A percentile compares a stretch with the other conserved stretches of the same genome.
These are phyloP conservation scores for Suillus plorans DNA, from an alignment of 768 basidiomycete species.

Conservation along the genomic window DNA sequence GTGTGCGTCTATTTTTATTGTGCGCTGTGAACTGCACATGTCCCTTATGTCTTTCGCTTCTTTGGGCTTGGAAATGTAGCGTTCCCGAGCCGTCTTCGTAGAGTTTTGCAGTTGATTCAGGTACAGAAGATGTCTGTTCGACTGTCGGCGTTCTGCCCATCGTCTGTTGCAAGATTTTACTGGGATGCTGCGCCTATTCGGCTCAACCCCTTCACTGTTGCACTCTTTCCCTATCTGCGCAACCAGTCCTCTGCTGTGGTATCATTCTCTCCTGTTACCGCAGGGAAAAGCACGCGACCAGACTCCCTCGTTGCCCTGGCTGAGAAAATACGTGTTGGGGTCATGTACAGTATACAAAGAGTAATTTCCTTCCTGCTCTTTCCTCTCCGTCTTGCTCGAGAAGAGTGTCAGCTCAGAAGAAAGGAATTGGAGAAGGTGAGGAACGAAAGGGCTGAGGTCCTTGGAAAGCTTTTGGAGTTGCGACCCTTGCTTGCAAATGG, in stretches of 20 bases:
- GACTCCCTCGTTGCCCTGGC: conserved; percentile 11
- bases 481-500: conserved; percentile 44
- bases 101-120: conserved; percentile 41
- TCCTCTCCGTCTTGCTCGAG: conserved; percentile 61
- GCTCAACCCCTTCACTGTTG: conserved; percentile 49
- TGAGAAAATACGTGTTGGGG: conserved; percentile 9
- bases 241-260: conserved; percentile 26
- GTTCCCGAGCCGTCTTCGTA: conserved; percentile 25
- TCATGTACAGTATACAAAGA: conserved; percentile 15
- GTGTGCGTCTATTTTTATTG: conserved; percentile 48
- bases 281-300: conserved; percentile 7
- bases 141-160: conserved; percentile 45
- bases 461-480: conserved; percentile 62
- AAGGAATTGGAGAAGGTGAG: conserved; percentile 60
- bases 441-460: conserved; percentile 63
- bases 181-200: conserved; percentile 45
- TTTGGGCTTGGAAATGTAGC: conserved; percentile 15
- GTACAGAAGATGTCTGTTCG: conserved; percentile 46
- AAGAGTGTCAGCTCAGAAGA: conserved; percentile 67
- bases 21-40: neutral
- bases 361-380: conserved; percentile 27
- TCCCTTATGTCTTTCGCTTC: conserved; percentile 1
- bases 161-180: conserved; percentile 49
- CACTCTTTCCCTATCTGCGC: conserved; percentile 67
- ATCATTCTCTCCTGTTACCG: conserved; percentile 13